Conservation (phyloP, 352 stramenopile genomes). For the Globisporangium spiculum region DNA sequence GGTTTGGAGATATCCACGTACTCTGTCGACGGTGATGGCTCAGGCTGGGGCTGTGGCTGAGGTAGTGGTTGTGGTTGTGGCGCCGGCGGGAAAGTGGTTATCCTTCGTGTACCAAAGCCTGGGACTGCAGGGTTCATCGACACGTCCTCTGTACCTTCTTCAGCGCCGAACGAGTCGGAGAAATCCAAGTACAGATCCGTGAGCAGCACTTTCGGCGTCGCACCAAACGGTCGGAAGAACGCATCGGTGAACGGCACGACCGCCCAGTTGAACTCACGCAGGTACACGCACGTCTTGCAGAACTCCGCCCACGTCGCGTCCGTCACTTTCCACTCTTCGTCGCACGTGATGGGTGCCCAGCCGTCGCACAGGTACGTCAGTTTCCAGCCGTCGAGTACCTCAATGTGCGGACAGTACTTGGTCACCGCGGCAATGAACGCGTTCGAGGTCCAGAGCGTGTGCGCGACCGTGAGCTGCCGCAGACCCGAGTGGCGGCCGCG, state of each 20-base stretch:
- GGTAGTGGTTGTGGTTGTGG: background rate
- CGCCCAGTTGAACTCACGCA: conserved; percentile 60
- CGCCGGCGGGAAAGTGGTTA: background rate
- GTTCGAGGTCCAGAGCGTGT: conserved; percentile 33
- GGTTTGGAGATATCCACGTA: conserved; percentile 21
- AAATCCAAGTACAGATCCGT: conserved; percentile 40
- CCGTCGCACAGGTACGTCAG: conserved; percentile 51
- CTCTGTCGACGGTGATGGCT: background rate
- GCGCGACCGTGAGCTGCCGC: conserved; percentile 40
- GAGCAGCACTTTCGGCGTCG: conserved; percentile 35
- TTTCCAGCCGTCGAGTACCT: conserved; percentile 56
- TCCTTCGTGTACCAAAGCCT: background rate
- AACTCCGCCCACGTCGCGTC: conserved; percentile 41
- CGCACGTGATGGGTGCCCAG: conserved; percentile 40
- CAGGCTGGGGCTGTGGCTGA: background rate
- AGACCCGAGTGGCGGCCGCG: conserved; percentile 29
- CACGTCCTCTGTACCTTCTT: conserved; percentile 1
- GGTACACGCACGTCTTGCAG: conserved; percentile 28
- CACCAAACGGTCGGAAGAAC: conserved; percentile 47
- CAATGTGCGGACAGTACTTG: conserved; percentile 44
- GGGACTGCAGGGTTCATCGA: background rate
- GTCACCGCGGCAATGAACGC: conserved; percentile 38
- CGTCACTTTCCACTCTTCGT: conserved; percentile 52
- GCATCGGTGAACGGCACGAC: conserved; percentile 49
- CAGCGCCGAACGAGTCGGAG: conserved; percentile 23